Base-by-base conservation (phyloP, 148 eudicot species). In the Vaccinium vitisidaea region DNA sequence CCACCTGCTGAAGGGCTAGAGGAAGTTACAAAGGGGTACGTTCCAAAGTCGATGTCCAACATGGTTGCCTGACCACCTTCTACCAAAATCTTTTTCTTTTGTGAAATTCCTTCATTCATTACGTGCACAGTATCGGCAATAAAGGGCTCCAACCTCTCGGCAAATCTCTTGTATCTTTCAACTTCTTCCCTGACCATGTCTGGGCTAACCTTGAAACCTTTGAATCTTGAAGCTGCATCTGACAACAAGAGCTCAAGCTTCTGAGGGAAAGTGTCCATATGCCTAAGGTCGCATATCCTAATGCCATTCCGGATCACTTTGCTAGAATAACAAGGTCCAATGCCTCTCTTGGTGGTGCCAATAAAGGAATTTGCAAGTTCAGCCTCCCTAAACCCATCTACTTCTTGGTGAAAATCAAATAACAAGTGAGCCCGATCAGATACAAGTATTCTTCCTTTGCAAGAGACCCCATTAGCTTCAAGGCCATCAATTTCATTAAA, bases 61-160 rank as follows among this genome's bases (percentile, higher is more conserved):
- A 97, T 95, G 78, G 99, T 97, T 30, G 99, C 98, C 88, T 97
- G 98, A 83, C 98, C 98, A 84, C 99, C 99, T 92, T 97, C 99
- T 67, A 97, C 96, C 84, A 97, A 86, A 86, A 97, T 88, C 90
- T 93, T 95, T 89, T 92, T 91, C 82, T 95, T 93, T 52, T 88
- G 80, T 21, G 91, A 87, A 81, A 97, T 90, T 43, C 94, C 91
- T 77, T 94, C 94, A 86, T 94, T 91, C 89, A 94, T 85, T 87
- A 91, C 92, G 83, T 93, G 90, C 86, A 95, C 96, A 16, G 98
- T 97, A 87, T 97, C 99, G 6, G 94, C 91, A 87, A 97, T 88
- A 69, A 86, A 97, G 11, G 99, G 99, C 83, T 95, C 98, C 87
- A 97, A 90, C 87, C 98, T 95, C 88, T 97, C 98, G 74, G 98